A percentile compares a stretch with the other conserved stretches of the same genome.
Evolutionary conservation across 345 rosid species (phyloP).

Genomic region (Streptanthus diversifolius): DNA sequence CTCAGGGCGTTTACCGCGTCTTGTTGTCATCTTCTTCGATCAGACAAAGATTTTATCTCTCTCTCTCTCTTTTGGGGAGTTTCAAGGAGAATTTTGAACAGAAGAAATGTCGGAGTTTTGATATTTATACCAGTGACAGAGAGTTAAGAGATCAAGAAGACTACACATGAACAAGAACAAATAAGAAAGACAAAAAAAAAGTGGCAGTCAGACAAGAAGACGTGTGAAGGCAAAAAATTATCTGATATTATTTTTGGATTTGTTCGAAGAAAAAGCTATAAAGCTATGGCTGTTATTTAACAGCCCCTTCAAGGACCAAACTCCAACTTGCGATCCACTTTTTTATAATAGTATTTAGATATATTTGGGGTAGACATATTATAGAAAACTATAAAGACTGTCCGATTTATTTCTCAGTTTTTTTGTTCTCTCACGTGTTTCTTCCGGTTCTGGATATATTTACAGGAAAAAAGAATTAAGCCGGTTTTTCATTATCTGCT

Average conservation of each 20-base stretch:
- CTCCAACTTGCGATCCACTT: slow-evolving; percentile 54
- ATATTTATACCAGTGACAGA: slow-evolving; percentile 37
- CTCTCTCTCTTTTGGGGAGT: neutral
- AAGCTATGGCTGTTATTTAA: slow-evolving; percentile 44
- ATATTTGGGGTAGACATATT: slow-evolving; percentile 29
- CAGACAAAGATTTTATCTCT: neutral
- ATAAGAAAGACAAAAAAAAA: slow-evolving; percentile 17
- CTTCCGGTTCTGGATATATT: slow-evolving; percentile 6
- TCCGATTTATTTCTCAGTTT: slow-evolving; percentile 14
- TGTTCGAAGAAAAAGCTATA: slow-evolving; percentile 40
- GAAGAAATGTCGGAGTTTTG: slow-evolving; percentile 35
- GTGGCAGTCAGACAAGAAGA: slow-evolving; percentile 35
- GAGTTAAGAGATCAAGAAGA: slow-evolving; percentile 15
- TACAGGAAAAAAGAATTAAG: neutral
- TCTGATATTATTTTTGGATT: slow-evolving; percentile 37
- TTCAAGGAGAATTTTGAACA: slow-evolving; percentile 22
- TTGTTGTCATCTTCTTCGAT: slow-evolving; percentile 45
- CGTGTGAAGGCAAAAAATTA: slow-evolving; percentile 30
- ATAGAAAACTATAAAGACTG: neutral
- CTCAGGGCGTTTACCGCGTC: slow-evolving; percentile 69
- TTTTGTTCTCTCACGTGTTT: slow-evolving; percentile 27
- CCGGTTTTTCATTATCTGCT: neutral
- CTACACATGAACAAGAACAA: slow-evolving; percentile 19
- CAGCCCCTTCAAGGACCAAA: slow-evolving; percentile 44
- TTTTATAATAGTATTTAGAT: slow-evolving; percentile 13